These are phyloP conservation scores for Tephrocybe sp. DNA, from an alignment of 768 basidiomycete species.

Conservation along the genomic window DNA sequence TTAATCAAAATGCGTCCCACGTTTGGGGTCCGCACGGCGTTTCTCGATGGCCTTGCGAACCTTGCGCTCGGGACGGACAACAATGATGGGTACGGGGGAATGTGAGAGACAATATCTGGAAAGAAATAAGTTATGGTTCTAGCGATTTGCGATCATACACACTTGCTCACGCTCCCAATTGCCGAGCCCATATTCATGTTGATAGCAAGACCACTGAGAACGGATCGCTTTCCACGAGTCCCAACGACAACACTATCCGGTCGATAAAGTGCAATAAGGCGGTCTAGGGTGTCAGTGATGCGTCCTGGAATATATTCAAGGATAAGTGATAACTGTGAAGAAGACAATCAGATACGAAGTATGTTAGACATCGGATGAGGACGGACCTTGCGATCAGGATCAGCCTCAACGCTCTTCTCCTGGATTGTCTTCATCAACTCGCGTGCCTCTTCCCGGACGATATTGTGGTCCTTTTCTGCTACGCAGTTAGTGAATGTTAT, in stretches of 20 bases:
- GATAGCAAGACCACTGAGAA: conserved; percentile 36
- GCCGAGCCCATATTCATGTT: conserved; percentile 33
- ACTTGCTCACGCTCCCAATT: conserved; percentile 56
- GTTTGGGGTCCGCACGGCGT: conserved; percentile 84
- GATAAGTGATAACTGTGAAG: conserved; percentile 74
- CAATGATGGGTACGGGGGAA: conserved; percentile 94
- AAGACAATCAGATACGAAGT: background rate
- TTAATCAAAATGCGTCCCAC: conserved; percentile 74
- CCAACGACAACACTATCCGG: conserved; percentile 94
- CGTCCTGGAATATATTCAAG: conserved; percentile 94
- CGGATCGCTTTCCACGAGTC: conserved; percentile 65
- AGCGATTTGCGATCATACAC: background rate
- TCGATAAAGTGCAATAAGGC: conserved; percentile 88
- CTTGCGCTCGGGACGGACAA: conserved; percentile 88
- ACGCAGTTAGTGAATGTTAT: background rate
- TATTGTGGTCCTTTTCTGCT: conserved; percentile 72
- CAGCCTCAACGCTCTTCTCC: conserved; percentile 75
- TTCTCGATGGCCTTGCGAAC: conserved; percentile 85
- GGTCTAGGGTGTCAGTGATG: conserved; percentile 86
- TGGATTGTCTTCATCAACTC: conserved; percentile 80
- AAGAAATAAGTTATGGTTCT: background rate
- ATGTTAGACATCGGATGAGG: background rate
- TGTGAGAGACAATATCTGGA: conserved; percentile 81
- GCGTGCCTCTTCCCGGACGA: conserved; percentile 82
- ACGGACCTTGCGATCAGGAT: conserved; percentile 72